Base-by-base conservation (phyloP, 768 basidiomycete species). In the Calocybe indica region DNA sequence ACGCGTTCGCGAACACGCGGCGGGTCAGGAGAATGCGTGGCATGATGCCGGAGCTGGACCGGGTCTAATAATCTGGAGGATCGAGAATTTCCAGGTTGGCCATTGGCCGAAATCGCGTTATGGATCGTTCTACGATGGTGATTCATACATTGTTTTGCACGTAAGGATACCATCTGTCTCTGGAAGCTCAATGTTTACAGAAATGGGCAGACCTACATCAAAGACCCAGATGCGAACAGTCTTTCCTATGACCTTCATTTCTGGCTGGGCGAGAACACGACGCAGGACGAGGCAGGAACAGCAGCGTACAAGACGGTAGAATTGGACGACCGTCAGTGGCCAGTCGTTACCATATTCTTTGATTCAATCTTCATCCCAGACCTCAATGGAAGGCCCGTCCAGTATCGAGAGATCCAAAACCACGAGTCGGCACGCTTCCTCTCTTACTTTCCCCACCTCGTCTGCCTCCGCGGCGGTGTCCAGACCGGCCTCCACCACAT, bases 271-370 rank as follows among this genome's bases (percentile, higher is more conserved):
- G 63, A 71, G 47, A 64, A 78, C 43, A 82, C 81, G 1, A 75
- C 69, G 14, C 76, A 80, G 54, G 80, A 83, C 50, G 81, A 84
- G 57, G 78, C 73, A 8, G 79, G 75, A 2, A 80, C 79, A 5
- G 81, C 79, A 7, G 80, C 79, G 3, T 83, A 81, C 59, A 83
- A 82, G 68, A 79, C 80, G 5, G 80, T 83, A 8, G 82, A 83
- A 57, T 66, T 82, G 1, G 83, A 84, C 50, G 82, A 83, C 53
- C 71, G 81, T 83, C 44, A 44, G 77, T 67, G 12, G 6, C 7
- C 34, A 22, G n/a, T 14, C 5, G 7, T 33, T 37, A 8, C 7
- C 9, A 14, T 42, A 15, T 31, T 48, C 9, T 15, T 10, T 42
- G 34, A 35, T 37, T 41, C 2, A 37, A 13, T 45, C 22, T 53